phyloP scores from a whole-genome alignment of 148 eudicot species.

The Fagopyrum tataricum region DNA sequence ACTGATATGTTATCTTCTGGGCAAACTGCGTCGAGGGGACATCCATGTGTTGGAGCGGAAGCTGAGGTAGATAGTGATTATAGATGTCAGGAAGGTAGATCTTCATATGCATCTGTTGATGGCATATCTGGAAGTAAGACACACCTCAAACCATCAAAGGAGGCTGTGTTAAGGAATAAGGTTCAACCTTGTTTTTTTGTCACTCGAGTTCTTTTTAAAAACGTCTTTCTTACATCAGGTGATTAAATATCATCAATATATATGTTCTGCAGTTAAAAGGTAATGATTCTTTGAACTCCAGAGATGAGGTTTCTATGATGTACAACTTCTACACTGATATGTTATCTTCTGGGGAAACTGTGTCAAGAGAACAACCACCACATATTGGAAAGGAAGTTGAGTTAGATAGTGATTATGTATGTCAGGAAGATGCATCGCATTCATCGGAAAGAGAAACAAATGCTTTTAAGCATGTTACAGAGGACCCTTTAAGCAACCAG shows the following conservation, averaged over 20 bases:
- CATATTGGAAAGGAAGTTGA: conserved; percentile 22
- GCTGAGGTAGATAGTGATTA: conserved; percentile 20
- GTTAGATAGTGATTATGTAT: conserved; percentile 13
- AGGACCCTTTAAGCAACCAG: conserved; percentile 13
- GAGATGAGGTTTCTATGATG: conserved; percentile 27
- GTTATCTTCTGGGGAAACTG: conserved; percentile 24
- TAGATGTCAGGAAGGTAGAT: conserved; percentile 21
- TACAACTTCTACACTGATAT: conserved; percentile 19
- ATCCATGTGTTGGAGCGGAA: conserved; percentile 23
- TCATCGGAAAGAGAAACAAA: not conserved
- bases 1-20: conserved; percentile 24
- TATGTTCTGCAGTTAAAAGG: conserved; percentile 36
- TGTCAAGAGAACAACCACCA: conserved; percentile 29
- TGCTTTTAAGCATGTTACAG: not conserved
- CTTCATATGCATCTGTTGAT: conserved; percentile 21
- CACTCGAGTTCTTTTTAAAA: not conserved
- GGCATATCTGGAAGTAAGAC: conserved; percentile 21
- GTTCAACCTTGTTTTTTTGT: conserved; percentile 20
- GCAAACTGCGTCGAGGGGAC: conserved; percentile 23
- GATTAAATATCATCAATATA: conserved; percentile 4
- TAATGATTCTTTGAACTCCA: conserved; percentile 23
- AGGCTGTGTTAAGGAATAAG: conserved; percentile 37
- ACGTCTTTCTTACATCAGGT: not conserved
- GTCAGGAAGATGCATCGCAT: conserved; percentile 4
- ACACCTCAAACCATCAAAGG: conserved; percentile 20